Percentiles rank a stretch among this genome's conserved stretches.
phyloP scores from a whole-genome alignment of 2,329 filamentous ascomycete genomes.

The Alternaria sp. region DNA sequence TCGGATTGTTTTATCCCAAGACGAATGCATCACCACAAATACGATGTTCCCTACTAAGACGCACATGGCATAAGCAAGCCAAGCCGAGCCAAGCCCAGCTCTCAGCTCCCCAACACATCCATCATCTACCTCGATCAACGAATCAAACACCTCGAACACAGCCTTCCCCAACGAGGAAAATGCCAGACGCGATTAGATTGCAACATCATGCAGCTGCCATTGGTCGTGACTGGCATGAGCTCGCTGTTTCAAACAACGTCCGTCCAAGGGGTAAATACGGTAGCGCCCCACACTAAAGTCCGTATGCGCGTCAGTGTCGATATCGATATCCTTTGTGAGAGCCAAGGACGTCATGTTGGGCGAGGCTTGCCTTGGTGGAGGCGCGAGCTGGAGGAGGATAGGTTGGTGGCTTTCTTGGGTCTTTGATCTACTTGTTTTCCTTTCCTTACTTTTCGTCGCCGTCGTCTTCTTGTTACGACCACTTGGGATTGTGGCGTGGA shows the following conservation, averaged over 20 bases:
- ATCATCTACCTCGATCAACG: background rate
- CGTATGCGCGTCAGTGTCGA: conserved; percentile 5
- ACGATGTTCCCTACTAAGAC: background rate
- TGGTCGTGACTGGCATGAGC: conserved; percentile 10
- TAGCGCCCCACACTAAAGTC: background rate
- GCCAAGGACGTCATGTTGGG: conserved; percentile 16
- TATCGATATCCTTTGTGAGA: conserved; percentile 1
- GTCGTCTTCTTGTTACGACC: background rate
- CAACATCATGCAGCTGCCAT: conserved; percentile 3
- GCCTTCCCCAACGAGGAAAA: background rate
- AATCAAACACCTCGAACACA: conserved; percentile 1
- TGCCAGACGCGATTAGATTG: conserved; percentile 7
- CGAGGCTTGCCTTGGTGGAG: conserved; percentile 8
- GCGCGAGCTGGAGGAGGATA: background rate
- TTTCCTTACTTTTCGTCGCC: background rate
- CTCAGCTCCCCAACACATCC: background rate
- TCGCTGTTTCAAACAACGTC: conserved; percentile 18
- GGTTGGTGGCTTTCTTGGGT: background rate
- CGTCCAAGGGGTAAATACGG: conserved; percentile 13
- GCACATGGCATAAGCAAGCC: background rate
- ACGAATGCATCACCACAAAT: background rate
- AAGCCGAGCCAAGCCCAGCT: conserved; percentile 1
- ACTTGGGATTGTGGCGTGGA: conserved; percentile 5
- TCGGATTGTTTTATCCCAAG: background rate
- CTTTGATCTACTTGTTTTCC: background rate